Evolutionary conservation across 768 basidiomycete genomes (phyloP).

Genomic region (Trametes elegans): DNA sequence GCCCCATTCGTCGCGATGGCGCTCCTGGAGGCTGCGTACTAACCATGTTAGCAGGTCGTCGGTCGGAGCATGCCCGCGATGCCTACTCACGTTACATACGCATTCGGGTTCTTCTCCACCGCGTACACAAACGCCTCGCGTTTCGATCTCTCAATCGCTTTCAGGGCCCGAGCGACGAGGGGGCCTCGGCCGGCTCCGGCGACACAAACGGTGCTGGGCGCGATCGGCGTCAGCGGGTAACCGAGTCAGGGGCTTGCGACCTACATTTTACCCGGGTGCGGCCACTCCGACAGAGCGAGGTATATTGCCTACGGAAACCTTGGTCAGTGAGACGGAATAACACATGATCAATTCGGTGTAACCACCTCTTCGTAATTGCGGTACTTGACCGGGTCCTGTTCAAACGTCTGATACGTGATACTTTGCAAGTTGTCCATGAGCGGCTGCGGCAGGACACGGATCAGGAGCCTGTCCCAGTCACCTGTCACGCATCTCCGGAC

Average conservation of each 20-base stretch:
- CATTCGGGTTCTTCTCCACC: conserved; percentile 96
- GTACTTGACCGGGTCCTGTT: conserved; percentile 97
- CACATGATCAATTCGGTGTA: background rate
- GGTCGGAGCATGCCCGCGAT: background rate
- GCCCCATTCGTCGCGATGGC: conserved; percentile 82
- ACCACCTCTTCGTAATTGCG: conserved; percentile 87
- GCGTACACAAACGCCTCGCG: conserved; percentile 73
- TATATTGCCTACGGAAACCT: conserved; percentile 61
- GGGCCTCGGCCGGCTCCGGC: conserved; percentile 96
- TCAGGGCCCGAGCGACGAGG: conserved; percentile 80
- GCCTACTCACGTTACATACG: conserved; percentile 81
- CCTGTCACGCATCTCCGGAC: conserved; percentile 18
- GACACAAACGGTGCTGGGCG: conserved; percentile 74
- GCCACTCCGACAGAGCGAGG: conserved; percentile 73
- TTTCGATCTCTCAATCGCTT: conserved; percentile 66
- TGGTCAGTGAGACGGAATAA: background rate
- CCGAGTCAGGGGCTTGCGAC: conserved; percentile 26
- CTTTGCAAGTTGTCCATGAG: conserved; percentile 97
- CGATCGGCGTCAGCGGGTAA: background rate
- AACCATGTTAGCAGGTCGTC: background rate
- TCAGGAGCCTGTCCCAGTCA: too few species aligned
- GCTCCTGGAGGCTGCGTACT: conserved; percentile 70
- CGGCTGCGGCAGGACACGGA: conserved; percentile 62
- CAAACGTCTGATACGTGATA: conserved; percentile 95
- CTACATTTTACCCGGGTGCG: conserved; percentile 56